Conservation (phyloP, 2,329 filamentous ascomycete species). For the Chaetomiaceae sp. region DNA sequence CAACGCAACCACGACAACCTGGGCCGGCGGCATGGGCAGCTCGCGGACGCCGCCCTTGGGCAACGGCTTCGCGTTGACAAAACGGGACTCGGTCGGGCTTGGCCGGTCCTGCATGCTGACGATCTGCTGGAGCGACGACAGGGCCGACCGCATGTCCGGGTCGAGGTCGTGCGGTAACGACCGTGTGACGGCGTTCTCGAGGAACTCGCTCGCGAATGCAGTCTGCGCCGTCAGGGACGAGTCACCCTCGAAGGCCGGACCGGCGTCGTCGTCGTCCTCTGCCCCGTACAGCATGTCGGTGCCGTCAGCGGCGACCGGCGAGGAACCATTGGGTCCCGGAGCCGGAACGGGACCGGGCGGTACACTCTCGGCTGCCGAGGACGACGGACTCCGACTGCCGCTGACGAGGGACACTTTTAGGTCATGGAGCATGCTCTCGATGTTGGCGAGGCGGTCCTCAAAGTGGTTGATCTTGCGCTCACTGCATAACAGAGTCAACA, state of each 20-base stretch:
- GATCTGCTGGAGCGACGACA: slow-evolving; percentile 47
- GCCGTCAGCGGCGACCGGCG: slow-evolving; percentile 5
- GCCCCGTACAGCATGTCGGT: slow-evolving; percentile 14
- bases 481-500: slow-evolving; percentile 35
- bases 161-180: slow-evolving; percentile 40
- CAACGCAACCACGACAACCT: slow-evolving; percentile 42
- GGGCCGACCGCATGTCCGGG: slow-evolving; percentile 47
- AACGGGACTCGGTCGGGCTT: slow-evolving; percentile 38
- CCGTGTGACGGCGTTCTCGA: slow-evolving; percentile 46
- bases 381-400: slow-evolving; percentile 15
- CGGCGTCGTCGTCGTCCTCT: slow-evolving; percentile 33
- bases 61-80: slow-evolving; percentile 40
- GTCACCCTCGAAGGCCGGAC: slow-evolving; percentile 41
- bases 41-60: slow-evolving; percentile 43
- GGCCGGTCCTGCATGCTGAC: slow-evolving; percentile 44
- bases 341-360: not conserved
- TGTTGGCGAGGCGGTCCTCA: slow-evolving; percentile 33
- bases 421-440: slow-evolving; percentile 34
- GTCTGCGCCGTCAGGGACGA: slow-evolving; percentile 45
- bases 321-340: not conserved
- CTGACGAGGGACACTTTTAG: slow-evolving; percentile 23
- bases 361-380: slow-evolving; percentile 10
- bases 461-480: slow-evolving; percentile 33
- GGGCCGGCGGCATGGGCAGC: slow-evolving; percentile 49
- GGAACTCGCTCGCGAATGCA: slow-evolving; percentile 48